Evolutionary conservation across 78 protist genomes (phyloP).

Genomic region (Cavenderia fasciculata): DNA sequence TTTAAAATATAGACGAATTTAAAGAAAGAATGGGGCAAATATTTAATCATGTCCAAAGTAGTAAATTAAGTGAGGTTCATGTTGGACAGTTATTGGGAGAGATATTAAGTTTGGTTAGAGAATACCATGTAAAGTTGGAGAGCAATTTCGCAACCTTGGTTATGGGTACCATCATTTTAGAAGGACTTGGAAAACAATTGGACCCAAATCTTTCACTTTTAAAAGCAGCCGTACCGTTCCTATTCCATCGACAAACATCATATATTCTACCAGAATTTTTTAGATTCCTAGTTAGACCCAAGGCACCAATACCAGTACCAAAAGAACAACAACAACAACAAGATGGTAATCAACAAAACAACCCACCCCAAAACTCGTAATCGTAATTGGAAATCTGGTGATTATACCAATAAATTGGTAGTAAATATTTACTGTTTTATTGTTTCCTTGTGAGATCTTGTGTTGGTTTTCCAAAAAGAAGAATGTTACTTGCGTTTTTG

Average conservation of each 20-base stretch:
- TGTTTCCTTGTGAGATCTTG: too few relatives aligned
- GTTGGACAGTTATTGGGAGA: conserved; percentile 77
- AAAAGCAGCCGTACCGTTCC: conserved; percentile 74
- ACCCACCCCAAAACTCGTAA: too few relatives aligned
- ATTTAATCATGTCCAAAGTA: conserved; percentile 40
- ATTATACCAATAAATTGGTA: too few relatives aligned
- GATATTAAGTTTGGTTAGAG: conserved; percentile 27
- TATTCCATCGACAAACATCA: conserved; percentile 30
- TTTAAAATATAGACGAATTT: conserved; percentile 14
- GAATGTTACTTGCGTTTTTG: too few relatives aligned
- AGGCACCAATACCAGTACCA: neutral
- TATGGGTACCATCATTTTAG: conserved; percentile 77
- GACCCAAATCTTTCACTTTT: conserved; percentile 73
- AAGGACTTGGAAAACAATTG: conserved; percentile 80
- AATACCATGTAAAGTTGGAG: conserved; percentile 76
- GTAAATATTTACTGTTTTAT: too few relatives aligned
- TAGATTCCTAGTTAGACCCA: conserved; percentile 31
- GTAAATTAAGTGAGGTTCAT: conserved; percentile 45
- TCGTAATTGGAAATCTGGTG: too few relatives aligned
- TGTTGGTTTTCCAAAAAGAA: too few relatives aligned
- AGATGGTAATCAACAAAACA: neutral
- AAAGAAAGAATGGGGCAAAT: conserved; percentile 52
- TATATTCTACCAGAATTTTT: conserved; percentile 22
- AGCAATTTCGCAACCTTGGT: conserved; percentile 75
- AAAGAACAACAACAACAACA: neutral